phyloP scores from a whole-genome alignment of 371 early-diverging fungal genomes.

The Cladochytrium tenue region DNA sequence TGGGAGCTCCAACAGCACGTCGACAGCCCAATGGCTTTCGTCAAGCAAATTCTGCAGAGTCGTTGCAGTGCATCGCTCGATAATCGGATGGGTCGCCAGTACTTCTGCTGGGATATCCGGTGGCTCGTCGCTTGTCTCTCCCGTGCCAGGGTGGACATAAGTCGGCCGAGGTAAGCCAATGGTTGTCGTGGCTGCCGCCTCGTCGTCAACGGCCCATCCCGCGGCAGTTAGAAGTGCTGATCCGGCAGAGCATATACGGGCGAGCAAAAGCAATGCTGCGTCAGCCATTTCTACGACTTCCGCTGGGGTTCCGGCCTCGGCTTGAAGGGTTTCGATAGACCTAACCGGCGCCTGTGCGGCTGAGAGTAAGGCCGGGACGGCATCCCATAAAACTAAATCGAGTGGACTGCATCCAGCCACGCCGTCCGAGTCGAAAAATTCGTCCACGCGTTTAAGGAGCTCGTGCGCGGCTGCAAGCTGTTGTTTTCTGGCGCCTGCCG shows the following conservation, averaged over 20 bases:
- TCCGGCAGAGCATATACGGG: constrained; percentile 17
- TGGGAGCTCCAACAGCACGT: constrained; percentile 28
- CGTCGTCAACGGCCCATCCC: constrained; percentile 30
- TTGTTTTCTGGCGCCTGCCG: too few relatives aligned
- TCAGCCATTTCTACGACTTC: constrained; percentile 26
- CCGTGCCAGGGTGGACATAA: constrained; percentile 22
- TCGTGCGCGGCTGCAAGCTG: too few relatives aligned
- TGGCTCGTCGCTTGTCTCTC: constrained; percentile 19
- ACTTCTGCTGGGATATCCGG: constrained; percentile 9
- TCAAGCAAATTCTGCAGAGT: too few relatives aligned
- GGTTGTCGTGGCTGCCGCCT: too few relatives aligned
- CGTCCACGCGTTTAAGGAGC: too few relatives aligned
- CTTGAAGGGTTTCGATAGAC: constrained; percentile 12
- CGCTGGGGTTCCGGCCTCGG: constrained; percentile 19
- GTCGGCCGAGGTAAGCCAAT: constrained; percentile 25
- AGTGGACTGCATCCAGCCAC: too few relatives aligned
- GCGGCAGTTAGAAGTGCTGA: constrained; percentile 4
- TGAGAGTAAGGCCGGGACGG: constrained; percentile 24
- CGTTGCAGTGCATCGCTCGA: too few relatives aligned
- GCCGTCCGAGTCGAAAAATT: too few relatives aligned
- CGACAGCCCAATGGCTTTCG: constrained; percentile 20
- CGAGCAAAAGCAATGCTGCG: constrained; percentile 18
- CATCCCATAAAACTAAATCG: constrained; percentile 24
- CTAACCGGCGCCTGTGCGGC: constrained; percentile 24
- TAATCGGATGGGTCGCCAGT: not conserved